Evolutionary conservation across 2,329 filamentous ascomycete genomes (phyloP).

Genomic region (Lachnellula hyalina): DNA sequence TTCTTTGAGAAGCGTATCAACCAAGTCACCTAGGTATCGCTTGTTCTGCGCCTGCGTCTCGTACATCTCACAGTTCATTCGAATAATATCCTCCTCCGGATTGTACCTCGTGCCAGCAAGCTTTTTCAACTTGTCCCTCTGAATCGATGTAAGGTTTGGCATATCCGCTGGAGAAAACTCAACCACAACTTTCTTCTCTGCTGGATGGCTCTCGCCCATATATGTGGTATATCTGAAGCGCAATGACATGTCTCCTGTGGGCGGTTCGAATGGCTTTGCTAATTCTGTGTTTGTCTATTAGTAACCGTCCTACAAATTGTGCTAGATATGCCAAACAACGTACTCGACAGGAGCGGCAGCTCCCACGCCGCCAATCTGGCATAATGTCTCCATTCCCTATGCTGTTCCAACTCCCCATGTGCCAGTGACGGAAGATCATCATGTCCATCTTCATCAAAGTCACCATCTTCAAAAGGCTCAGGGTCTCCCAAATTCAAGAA

Average conservation of each 20-base stretch:
- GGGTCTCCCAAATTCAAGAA: constrained; percentile 31
- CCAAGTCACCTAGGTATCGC: constrained; percentile 77
- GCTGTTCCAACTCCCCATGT: constrained; percentile 81
- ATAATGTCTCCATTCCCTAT: constrained; percentile 85
- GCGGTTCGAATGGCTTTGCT: constrained; percentile 73
- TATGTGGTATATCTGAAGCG: constrained; percentile 97
- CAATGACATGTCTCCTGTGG: constrained; percentile 63
- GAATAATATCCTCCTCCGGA: constrained; percentile 72
- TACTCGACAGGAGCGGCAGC: constrained; percentile 85
- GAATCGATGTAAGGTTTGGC: constrained; percentile 56
- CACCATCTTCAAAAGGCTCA: constrained; percentile 25
- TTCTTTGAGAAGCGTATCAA: constrained; percentile 66
- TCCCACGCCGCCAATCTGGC: constrained; percentile 88
- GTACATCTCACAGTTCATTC: constrained; percentile 87
- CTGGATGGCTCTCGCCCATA: constrained; percentile 89
- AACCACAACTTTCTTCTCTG: constrained; percentile 88
- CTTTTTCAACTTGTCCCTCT: constrained; percentile 80
- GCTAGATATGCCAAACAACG: constrained; percentile 34
- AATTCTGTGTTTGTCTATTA: constrained; percentile 53
- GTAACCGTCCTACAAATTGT: not conserved
- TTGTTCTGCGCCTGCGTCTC: constrained; percentile 94
- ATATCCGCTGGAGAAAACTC: constrained; percentile 78
- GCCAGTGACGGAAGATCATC: constrained; percentile 80
- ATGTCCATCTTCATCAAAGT: constrained; percentile 50
- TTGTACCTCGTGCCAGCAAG: constrained; percentile 83